Conservation (phyloP, 139 green algal species). For the Chlorella ohadii region DNA sequence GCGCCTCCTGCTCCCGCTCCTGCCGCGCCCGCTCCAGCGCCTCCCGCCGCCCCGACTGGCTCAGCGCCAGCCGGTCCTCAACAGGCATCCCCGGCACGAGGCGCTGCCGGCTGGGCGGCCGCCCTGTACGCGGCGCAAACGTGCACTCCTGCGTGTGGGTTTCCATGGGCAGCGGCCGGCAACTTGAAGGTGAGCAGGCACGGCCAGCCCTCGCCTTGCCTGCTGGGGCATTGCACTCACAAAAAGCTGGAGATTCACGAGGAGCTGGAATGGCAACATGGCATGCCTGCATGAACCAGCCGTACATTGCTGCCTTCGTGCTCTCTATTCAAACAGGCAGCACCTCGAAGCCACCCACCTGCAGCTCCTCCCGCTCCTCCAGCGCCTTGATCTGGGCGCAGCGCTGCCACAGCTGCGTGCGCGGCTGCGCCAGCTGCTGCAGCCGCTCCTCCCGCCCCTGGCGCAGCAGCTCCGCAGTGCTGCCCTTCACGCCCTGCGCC, state of each 20-base stretch:
- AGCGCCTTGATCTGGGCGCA: slow-evolving; percentile 33
- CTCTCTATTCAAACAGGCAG: too few relatives aligned
- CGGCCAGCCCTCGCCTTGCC: too few relatives aligned
- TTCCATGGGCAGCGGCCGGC: not conserved
- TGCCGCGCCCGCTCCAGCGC: slow-evolving; percentile 33
- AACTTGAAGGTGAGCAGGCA: not conserved
- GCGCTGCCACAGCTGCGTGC: slow-evolving; percentile 43
- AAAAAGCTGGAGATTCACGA: too few relatives aligned
- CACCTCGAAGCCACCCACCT: not conserved
- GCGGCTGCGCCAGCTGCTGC: slow-evolving; percentile 36
- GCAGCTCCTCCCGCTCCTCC: slow-evolving; percentile 37
- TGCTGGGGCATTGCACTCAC: too few relatives aligned
- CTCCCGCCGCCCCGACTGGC: slow-evolving; percentile 19
- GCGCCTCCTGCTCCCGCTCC: slow-evolving; percentile 30
- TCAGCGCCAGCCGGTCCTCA: slow-evolving; percentile 35
- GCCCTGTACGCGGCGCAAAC: slow-evolving; percentile 44
- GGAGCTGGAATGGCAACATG: too few relatives aligned
- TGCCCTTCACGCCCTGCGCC: not conserved
- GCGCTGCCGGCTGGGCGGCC: slow-evolving; percentile 20
- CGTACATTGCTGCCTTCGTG: too few relatives aligned
- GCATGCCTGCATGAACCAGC: too few relatives aligned
- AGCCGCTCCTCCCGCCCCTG: slow-evolving; percentile 11
- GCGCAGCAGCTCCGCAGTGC: slow-evolving; percentile 12
- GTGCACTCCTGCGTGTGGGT: slow-evolving; percentile 41
- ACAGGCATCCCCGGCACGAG: slow-evolving; percentile 24